phyloP scores from a whole-genome alignment of 2,329 filamentous ascomycete genomes.

The Trichoderma atrobrunneum region DNA sequence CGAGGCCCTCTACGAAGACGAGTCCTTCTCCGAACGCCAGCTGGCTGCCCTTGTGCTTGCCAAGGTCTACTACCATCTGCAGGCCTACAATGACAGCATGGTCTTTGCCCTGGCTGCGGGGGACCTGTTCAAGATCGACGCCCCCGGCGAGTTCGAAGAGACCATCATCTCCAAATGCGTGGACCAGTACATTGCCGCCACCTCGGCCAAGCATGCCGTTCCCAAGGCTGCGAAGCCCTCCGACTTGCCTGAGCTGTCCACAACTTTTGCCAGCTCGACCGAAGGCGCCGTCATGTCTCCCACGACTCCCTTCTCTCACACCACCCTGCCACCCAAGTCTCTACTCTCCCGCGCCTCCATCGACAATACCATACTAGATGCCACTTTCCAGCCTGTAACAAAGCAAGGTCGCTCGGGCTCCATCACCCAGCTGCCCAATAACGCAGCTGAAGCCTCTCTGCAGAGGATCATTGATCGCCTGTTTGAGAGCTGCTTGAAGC shows the following conservation, averaged over 20 bases:
- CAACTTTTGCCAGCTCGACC: conserved; percentile 68
- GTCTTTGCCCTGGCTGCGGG: conserved; percentile 93
- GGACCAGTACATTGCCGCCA: conserved; percentile 90
- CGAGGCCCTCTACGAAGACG: conserved; percentile 96
- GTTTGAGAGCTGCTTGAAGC: conserved; percentile 83
- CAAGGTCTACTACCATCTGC: conserved; percentile 98
- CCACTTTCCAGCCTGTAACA: conserved; percentile 51
- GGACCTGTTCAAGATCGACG: conserved; percentile 89
- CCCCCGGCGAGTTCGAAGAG: conserved; percentile 93
- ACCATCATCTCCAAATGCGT: conserved; percentile 98
- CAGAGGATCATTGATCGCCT: conserved; percentile 82
- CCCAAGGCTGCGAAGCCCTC: conserved; percentile 43
- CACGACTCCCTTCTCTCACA: conserved; percentile 93
- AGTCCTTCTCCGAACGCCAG: conserved; percentile 87
- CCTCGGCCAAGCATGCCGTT: conserved; percentile 49
- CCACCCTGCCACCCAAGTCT: conserved; percentile 88
- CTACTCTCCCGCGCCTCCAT: conserved; percentile 80
- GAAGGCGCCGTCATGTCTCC: conserved; percentile 78
- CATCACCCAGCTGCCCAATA: conserved; percentile 64
- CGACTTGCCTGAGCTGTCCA: conserved; percentile 68
- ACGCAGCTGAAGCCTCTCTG: conserved; percentile 73
- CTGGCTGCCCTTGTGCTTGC: conserved; percentile 91
- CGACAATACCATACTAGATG: conserved; percentile 61
- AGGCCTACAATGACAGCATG: conserved; percentile 99
- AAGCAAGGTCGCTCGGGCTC: conserved; percentile 56